Evolutionary conservation across 1,139 yeast genomes (phyloP).

Genomic region (Pichia inconspicua): DNA sequence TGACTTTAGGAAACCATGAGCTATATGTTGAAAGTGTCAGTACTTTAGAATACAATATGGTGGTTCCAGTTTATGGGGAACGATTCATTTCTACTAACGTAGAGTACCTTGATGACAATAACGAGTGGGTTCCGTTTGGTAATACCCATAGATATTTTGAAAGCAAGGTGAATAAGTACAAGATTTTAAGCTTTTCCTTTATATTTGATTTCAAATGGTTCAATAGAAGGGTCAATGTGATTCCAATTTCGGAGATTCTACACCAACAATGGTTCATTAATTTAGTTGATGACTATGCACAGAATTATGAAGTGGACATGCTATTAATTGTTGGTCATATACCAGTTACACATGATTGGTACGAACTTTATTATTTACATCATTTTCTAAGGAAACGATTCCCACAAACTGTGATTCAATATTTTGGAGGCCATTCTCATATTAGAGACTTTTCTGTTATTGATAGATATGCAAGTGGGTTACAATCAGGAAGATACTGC

Average conservation of each 20-base stretch:
- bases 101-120: slow-evolving; percentile 46
- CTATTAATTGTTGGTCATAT: slow-evolving; percentile 72
- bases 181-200: slow-evolving; percentile 69
- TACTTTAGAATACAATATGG: slow-evolving; percentile 51
- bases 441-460: slow-evolving; percentile 71
- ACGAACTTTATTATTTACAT: slow-evolving; percentile 51
- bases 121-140: slow-evolving; percentile 59
- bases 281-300: slow-evolving; percentile 33
- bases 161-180: slow-evolving; percentile 46
- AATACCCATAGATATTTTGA: slow-evolving; percentile 53
- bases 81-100: slow-evolving; percentile 77
- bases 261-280: slow-evolving; percentile 58
- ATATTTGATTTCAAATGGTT: slow-evolving; percentile 66
- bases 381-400: slow-evolving; percentile 44
- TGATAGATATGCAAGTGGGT: slow-evolving; percentile 62
- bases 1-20: slow-evolving; percentile 91
- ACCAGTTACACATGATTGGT: slow-evolving; percentile 55
- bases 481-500: slow-evolving; percentile 88
- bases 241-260: slow-evolving; percentile 51
- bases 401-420: slow-evolving; percentile 64
- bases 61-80: slow-evolving; percentile 54
- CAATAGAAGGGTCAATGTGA: slow-evolving; percentile 57
- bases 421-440: slow-evolving; percentile 94
- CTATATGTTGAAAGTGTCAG: slow-evolving; percentile 67
- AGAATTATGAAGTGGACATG: slow-evolving; percentile 49